Conservation (phyloP, 2,329 filamentous ascomycete genomes). For the Clarireedia homoeocarpa region DNA sequence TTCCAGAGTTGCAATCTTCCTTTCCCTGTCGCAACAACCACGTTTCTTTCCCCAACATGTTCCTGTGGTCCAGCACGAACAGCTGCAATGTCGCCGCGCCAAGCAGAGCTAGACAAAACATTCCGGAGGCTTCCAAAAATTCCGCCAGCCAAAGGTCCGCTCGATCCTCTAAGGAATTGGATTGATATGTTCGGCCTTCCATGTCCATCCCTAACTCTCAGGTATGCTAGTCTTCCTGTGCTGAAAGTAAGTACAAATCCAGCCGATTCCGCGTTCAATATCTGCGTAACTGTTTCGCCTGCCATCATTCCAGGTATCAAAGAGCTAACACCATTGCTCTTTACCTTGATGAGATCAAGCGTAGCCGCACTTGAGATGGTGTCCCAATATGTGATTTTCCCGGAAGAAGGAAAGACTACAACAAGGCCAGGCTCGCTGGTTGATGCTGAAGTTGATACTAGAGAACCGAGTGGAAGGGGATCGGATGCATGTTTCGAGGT, state of each 20-base stretch:
- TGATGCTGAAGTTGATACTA: constrained; percentile 72
- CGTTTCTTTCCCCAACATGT: constrained; percentile 74
- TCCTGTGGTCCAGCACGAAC: constrained; percentile 65
- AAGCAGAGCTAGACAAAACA: constrained; percentile 60
- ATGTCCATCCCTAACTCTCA: constrained; percentile 79
- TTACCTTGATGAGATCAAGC: constrained; percentile 66
- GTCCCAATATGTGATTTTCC: constrained; percentile 91
- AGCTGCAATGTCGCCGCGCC: constrained; percentile 72
- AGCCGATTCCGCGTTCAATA: constrained; percentile 75
- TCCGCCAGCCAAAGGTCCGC: constrained; percentile 49
- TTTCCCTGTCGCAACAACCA: constrained; percentile 70
- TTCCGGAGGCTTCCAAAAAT: constrained; percentile 77
- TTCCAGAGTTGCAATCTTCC: constrained; percentile 81
- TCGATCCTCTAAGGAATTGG: constrained; percentile 62
- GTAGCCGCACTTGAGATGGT: constrained; percentile 85
- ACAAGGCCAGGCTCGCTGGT: constrained; percentile 80
- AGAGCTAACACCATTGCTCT: constrained; percentile 71
- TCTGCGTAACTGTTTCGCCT: constrained; percentile 67
- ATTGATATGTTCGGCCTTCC: constrained; percentile 75
- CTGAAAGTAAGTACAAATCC: constrained; percentile 83
- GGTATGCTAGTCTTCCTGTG: constrained; percentile 76
- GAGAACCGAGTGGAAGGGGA: constrained; percentile 70
- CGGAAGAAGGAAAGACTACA: constrained; percentile 73
- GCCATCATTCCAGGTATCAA: constrained; percentile 66
- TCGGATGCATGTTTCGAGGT: constrained; percentile 58